Conservation (phyloP, 1,139 yeast genomes). For the Sugiyamaella castrensis region DNA sequence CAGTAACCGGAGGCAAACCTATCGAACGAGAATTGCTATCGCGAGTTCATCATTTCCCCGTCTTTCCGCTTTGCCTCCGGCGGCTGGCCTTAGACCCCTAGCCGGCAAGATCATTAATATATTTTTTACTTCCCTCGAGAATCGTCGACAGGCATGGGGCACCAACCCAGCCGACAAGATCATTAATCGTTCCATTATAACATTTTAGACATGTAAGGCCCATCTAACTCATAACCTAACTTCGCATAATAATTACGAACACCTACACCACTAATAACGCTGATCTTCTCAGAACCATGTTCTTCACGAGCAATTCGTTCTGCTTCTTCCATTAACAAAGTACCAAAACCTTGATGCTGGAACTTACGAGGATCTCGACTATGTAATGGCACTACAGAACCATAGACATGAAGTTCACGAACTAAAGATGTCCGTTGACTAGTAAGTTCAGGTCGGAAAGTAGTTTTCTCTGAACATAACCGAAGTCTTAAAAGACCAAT, state of each 20-base stretch:
- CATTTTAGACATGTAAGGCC: constrained; percentile 90
- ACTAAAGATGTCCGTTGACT: constrained; percentile 87
- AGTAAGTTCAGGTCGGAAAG: constrained; percentile 85
- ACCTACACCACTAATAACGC: constrained; percentile 97
- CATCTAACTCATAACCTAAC: constrained; percentile 87
- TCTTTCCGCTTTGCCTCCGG: too few relatives aligned
- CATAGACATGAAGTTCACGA: constrained; percentile 94
- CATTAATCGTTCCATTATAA: constrained; percentile 24
- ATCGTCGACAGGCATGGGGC: too few relatives aligned
- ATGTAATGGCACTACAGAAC: constrained; percentile 95
- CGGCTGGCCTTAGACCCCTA: too few relatives aligned
- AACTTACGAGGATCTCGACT: constrained; percentile 97
- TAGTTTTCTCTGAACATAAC: constrained; percentile 83
- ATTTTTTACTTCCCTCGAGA: too few relatives aligned
- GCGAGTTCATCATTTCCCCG: too few relatives aligned
- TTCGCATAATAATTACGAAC: constrained; percentile 93
- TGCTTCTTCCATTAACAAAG: constrained; percentile 96
- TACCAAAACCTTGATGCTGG: constrained; percentile 99
- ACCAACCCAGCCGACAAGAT: too few relatives aligned
- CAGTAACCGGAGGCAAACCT: constrained; percentile 1
- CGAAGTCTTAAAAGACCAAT: constrained; percentile 88
- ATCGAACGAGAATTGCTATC: too few relatives aligned
- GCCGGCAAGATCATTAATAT: too few relatives aligned
- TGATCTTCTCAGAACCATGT: constrained; percentile 86
- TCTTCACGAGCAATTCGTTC: constrained; percentile 93